A percentile compares a stretch with the other conserved stretches of the same genome.
Evolutionary conservation across 2,329 filamentous ascomycete species (phyloP).

Genomic region (Fusarium nisikadoi): DNA sequence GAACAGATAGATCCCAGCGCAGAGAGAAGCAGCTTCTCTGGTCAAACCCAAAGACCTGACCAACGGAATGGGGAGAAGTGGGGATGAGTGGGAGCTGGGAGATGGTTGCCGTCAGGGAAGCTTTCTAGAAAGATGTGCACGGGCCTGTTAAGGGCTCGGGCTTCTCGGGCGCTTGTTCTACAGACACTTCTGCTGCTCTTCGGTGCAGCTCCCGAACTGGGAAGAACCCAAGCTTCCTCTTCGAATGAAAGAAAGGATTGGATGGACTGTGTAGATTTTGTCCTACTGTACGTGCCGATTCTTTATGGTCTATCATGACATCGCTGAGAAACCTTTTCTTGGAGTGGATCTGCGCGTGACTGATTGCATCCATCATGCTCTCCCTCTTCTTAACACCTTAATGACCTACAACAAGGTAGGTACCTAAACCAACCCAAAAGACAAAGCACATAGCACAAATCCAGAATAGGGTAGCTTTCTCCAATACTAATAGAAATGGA

Average conservation of each 20-base stretch:
- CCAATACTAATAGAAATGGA: background rate
- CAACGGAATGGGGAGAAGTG: conserved; percentile 41
- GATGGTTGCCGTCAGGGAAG: conserved; percentile 43
- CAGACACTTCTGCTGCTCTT: conserved; percentile 41
- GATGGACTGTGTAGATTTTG: conserved; percentile 6
- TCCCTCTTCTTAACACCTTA: background rate
- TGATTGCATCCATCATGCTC: background rate
- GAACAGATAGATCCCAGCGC: conserved; percentile 8
- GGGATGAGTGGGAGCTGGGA: conserved; percentile 25
- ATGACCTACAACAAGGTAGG: background rate
- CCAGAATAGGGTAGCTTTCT: background rate
- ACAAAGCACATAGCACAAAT: background rate
- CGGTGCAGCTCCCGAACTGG: conserved; percentile 45
- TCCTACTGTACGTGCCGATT: background rate
- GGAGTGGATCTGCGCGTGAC: conserved; percentile 8
- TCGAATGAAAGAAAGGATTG: background rate
- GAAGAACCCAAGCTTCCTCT: conserved; percentile 10
- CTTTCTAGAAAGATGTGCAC: conserved; percentile 46
- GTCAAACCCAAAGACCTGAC: conserved; percentile 7
- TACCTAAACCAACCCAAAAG: background rate
- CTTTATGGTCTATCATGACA: conserved; percentile 6
- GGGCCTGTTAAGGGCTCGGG: conserved; percentile 24
- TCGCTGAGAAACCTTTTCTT: background rate
- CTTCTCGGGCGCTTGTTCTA: conserved; percentile 41
- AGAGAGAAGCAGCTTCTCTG: conserved; percentile 26